A percentile compares a stretch with the other conserved stretches of the same genome.
Evolutionary conservation across 108 stramenopile genomes (phyloP).

Genomic region (Skeletonema tropicum): DNA sequence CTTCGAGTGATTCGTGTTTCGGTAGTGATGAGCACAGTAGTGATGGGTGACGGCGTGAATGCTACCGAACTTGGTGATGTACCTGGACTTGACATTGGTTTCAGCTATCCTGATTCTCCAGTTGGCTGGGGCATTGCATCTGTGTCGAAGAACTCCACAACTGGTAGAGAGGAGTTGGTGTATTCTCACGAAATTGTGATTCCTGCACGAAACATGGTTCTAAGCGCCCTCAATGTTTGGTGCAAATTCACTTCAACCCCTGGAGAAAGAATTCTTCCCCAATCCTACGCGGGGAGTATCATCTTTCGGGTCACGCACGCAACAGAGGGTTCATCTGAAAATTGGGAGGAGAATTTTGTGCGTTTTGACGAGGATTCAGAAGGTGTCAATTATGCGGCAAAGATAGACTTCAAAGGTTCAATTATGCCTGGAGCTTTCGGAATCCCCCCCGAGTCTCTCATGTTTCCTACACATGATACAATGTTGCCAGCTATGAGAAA

Average conservation of each 20-base stretch:
- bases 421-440: conserved; percentile 34
- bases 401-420: conserved; percentile 34
- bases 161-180: conserved; percentile 16
- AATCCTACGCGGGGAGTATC: conserved; percentile 37
- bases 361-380: conserved; percentile 2
- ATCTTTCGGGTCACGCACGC: conserved; percentile 8
- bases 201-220: conserved; percentile 2
- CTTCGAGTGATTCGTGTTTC: conserved; percentile 53
- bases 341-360: conserved; percentile 32
- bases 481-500: conserved; percentile 13
- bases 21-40: conserved; percentile 24
- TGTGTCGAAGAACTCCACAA: conserved; percentile 9
- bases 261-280: conserved; percentile 8
- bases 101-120: conserved; percentile 29
- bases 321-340: background rate
- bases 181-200: conserved; percentile 24
- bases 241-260: conserved; percentile 27
- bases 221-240: conserved; percentile 33
- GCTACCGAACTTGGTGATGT: conserved; percentile 8
- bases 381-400: conserved; percentile 16
- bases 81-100: conserved; percentile 28
- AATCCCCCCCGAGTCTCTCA: conserved; percentile 36
- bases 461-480: conserved; percentile 30
- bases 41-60: conserved; percentile 3
- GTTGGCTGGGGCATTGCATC: background rate